Evolutionary conservation across 139 green algal genomes (phyloP), one percentile per base, ranked within the genome.

Genomic region (Picochlorum costavermella): DNA sequence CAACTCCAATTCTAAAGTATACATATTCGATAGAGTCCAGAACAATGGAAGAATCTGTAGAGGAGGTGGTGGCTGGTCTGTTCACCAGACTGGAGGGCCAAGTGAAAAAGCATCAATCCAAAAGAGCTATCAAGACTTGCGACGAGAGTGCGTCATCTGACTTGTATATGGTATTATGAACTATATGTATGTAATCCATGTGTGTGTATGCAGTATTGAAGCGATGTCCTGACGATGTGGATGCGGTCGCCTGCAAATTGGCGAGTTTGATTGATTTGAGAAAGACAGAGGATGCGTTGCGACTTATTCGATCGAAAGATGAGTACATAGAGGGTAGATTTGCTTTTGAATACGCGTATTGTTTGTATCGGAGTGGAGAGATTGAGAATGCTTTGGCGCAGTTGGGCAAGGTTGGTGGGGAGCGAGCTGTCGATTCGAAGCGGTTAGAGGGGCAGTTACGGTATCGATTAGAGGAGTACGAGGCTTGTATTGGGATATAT

Each of bases 371-470:
- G 0, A 28, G 73, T 14, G 80, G 76, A 28, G 74, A 73, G 62
- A 67, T 90, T 51, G 60, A 86, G 17, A 74, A 88, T 46, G 75
- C 83, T 10, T 67, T 87, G 44, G 13, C 44, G 8, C 58, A 65
- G 11, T 50, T 84, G 16, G 2, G 8, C 8, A 11, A 51, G 11
- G 70, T 75, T 30, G 13, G 45, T 8, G 44, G 43, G 3, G 62
- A 75, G 10, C 43, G 61, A n/a, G 60, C 36, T 9, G 45, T 61
- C 6, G 66, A 63, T 28, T 50, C 50, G 17, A 70, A 92, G 55
- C 83, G 95, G 75, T 82, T 96, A 31, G 61, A 82, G 40, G 89
- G 82, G 3, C 89, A 96, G 77, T 73, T 96, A 50, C 73, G 92
- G 45, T 92, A 91, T 70, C 76, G 87, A 26, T 51, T 92, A 44